Evolutionary conservation across 2,329 filamentous ascomycete genomes (phyloP), one percentile per base, ranked within the genome.

Genomic region (Fusarium cyanostomum): DNA sequence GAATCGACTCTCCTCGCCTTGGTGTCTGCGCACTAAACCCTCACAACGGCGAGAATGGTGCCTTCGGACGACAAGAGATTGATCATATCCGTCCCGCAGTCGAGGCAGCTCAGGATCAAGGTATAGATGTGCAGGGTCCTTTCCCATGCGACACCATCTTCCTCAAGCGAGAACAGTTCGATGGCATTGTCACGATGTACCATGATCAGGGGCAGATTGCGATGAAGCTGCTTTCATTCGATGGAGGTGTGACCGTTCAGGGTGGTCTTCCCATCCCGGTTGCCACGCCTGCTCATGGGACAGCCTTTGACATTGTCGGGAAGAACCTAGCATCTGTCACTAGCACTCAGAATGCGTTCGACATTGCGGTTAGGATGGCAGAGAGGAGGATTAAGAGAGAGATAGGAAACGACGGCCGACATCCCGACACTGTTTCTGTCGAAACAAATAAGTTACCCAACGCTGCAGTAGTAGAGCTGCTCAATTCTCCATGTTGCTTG

Each of bases 181-280:
- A 76, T 52, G 73, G 69, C n/a, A 74, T 77, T 24, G 66, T 75
- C 27, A 74, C 73, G 38, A 75, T 76, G 74, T 76, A 75, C 49
- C 74, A 76, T 60, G 74, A 76, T 55, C 74, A 75, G 43, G 74
- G 74, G 5, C 74, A 76, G 58, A 75, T 75, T 31, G 74, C 73
- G 6, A 70, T 76, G 57, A 76, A 75, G 62, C 60, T 76, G 5
- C 66, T 76, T 8, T 62, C 59, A 2, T 76, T 76, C 55, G 73
- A 76, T 28, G 72, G 73, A 8, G 72, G 74, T 6, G 73, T 75
- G 18, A 76, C 74, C 1, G 68, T 75, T 3, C 72, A 75, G 50
- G 74, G 74, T 8, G 74, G 74, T 4, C 56, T 75, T 12, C 73
- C 73, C 1, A 62, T 75, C 27, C 60, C 66, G 0, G 64, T 75